Evolutionary conservation across 495 filamentous ascomycete species (phyloP).

Genomic region (Penicillium fimorum): DNA sequence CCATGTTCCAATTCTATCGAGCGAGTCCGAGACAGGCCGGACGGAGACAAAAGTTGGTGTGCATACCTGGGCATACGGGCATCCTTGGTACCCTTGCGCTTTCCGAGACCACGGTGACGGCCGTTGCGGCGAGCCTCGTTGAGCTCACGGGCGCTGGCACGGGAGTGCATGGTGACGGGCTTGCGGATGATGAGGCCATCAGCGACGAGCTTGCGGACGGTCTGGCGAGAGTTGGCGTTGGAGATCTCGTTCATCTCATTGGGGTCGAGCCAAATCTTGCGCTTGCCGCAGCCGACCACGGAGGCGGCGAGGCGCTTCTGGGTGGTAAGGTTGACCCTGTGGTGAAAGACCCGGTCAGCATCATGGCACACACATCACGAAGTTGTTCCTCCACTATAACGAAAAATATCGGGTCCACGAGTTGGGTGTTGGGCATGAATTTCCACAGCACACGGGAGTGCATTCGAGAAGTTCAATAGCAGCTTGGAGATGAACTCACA

Average conservation of each 20-base stretch:
- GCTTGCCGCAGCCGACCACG: conserved; percentile 96
- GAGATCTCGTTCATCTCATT: conserved; percentile 99
- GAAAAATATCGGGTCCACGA: conserved; percentile 15
- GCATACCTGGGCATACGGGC: conserved; percentile 97
- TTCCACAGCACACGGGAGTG: conserved; percentile 17
- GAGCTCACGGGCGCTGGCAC: conserved; percentile 87
- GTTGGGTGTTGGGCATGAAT: conserved; percentile 16
- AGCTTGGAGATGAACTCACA: conserved; percentile 46
- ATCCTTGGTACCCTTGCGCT: conserved; percentile 99
- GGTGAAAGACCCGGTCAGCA: conserved; percentile 36
- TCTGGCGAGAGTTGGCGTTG: conserved; percentile 99
- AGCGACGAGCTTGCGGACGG: conserved; percentile 98
- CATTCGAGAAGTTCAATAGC: conserved; percentile 11
- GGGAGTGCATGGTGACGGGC: conserved; percentile 99
- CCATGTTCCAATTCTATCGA: background rate
- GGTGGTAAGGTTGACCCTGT: conserved; percentile 98
- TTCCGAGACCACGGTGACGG: conserved; percentile 97
- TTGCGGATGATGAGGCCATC: conserved; percentile 99
- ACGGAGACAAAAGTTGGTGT: conserved; percentile 2
- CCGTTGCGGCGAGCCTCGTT: conserved; percentile 86
- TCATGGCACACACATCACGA: conserved; percentile 24
- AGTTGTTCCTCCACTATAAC: conserved; percentile 16
- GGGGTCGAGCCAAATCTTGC: conserved; percentile 99
- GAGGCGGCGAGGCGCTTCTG: conserved; percentile 99
- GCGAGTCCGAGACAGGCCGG: background rate